Conservation (phyloP, 2,329 filamentous ascomycete genomes). For the Pezizomycotina sp. region DNA sequence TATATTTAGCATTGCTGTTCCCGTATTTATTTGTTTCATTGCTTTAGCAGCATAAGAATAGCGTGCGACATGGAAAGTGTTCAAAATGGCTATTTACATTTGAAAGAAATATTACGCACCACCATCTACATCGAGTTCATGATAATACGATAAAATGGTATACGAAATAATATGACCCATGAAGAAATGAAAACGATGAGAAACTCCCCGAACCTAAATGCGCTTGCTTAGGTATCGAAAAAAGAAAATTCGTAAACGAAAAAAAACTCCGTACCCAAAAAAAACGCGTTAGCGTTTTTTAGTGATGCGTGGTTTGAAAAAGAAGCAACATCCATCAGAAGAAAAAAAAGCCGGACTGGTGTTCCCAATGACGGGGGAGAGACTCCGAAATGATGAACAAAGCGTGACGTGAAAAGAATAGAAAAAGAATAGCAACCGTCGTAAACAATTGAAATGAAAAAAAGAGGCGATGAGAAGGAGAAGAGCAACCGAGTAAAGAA, state of each 20-base stretch:
- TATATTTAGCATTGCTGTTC: no score
- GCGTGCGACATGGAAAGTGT: no score
- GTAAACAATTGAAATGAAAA: slow-evolving; percentile 4
- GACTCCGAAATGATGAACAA: not conserved
- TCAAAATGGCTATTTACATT: no score
- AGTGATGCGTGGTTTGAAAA: not conserved
- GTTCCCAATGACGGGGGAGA: not conserved
- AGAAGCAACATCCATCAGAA: not conserved
- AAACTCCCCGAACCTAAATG: not conserved
- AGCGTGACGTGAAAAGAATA: slow-evolving; percentile 12
- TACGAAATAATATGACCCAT: no score
- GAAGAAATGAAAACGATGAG: not conserved
- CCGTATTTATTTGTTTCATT: no score
- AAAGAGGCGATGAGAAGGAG: no score
- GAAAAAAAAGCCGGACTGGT: not conserved
- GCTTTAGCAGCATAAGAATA: no score
- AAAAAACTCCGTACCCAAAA: not conserved
- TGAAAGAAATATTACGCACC: no score
- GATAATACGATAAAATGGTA: no score
- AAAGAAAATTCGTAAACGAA: not conserved
- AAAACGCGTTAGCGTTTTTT: not conserved
- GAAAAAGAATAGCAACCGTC: slow-evolving; percentile 14
- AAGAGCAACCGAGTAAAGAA: no score
- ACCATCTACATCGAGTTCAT: no score
- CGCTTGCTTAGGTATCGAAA: not conserved